These are phyloP conservation scores for Neurospora tetraspora DNA, from an alignment of 495 filamentous ascomycete genomes.

Conservation along the genomic window DNA sequence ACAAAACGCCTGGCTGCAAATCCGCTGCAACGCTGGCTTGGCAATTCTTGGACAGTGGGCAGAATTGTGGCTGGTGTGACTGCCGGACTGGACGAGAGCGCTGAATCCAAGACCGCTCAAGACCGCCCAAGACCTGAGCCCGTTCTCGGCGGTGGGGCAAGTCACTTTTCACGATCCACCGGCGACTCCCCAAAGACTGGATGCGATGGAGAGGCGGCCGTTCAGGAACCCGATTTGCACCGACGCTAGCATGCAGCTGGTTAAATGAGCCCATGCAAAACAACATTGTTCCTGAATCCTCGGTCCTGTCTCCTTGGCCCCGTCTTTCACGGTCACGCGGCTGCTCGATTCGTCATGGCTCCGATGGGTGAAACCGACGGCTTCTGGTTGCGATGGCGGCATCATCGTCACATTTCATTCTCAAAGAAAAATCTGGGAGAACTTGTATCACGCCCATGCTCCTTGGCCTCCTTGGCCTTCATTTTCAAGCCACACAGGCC, in stretches of 20 bases:
- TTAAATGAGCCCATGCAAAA: neutral
- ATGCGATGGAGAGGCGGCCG: neutral
- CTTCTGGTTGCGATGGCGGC: neutral
- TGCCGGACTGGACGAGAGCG: conserved; percentile 8
- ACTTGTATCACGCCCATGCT: neutral
- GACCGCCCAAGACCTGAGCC: neutral
- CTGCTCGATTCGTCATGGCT: neutral
- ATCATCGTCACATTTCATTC: neutral
- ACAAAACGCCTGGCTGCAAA: neutral
- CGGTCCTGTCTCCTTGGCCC: neutral
- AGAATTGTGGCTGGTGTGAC: conserved; percentile 13
- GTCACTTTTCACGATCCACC: neutral
- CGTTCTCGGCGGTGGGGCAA: neutral
- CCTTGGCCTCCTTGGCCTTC: neutral
- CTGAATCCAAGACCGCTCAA: neutral
- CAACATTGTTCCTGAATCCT: neutral
- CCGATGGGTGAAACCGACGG: neutral
- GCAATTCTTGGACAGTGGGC: neutral
- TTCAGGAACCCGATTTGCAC: neutral
- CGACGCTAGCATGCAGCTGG: neutral
- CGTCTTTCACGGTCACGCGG: neutral
- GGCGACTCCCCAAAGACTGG: neutral
- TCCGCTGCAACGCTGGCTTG: too few relatives aligned
- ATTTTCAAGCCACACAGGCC: neutral
- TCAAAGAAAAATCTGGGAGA: neutral